A percentile compares a stretch with the other conserved stretches of the same genome.
Conservation (phyloP, 2,329 filamentous ascomycete species). For the Penicillium griseofulvum region DNA sequence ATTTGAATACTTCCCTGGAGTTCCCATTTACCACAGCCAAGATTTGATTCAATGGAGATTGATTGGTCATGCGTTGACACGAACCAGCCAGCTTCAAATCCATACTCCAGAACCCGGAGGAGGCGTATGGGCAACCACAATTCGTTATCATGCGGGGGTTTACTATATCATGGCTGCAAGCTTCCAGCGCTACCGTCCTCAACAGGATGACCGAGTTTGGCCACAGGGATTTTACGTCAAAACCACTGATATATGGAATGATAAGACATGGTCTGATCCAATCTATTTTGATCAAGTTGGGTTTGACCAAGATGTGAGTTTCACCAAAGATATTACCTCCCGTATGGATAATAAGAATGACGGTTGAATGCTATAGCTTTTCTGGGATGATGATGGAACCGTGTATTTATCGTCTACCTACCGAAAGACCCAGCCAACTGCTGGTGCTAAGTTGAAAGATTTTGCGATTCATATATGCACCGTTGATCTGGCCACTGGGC, state of each 20-base stretch:
- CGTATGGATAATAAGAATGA: neutral
- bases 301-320: slow-evolving; percentile 53
- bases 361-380: slow-evolving; percentile 38
- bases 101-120: slow-evolving; percentile 34
- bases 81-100: slow-evolving; percentile 35
- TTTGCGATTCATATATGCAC: slow-evolving; percentile 47
- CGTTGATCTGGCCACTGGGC: slow-evolving; percentile 33
- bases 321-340: neutral
- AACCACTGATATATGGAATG: slow-evolving; percentile 54
- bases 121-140: slow-evolving; percentile 50
- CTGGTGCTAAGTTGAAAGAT: slow-evolving; percentile 47
- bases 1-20: slow-evolving; percentile 62
- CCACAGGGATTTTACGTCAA: slow-evolving; percentile 56
- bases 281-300: slow-evolving; percentile 55
- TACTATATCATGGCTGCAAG: slow-evolving; percentile 51
- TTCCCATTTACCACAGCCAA: slow-evolving; percentile 59
- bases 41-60: slow-evolving; percentile 45
- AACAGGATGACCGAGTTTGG: slow-evolving; percentile 49
- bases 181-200: slow-evolving; percentile 43
- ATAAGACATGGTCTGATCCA: slow-evolving; percentile 53
- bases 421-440: slow-evolving; percentile 38
- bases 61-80: slow-evolving; percentile 36
- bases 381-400: slow-evolving; percentile 52
- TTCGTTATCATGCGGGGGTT: slow-evolving; percentile 45
- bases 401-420: slow-evolving; percentile 50